These are phyloP conservation scores for Pelargonium nanum DNA, from an alignment of 345 rosid species.

Conservation along the genomic window DNA sequence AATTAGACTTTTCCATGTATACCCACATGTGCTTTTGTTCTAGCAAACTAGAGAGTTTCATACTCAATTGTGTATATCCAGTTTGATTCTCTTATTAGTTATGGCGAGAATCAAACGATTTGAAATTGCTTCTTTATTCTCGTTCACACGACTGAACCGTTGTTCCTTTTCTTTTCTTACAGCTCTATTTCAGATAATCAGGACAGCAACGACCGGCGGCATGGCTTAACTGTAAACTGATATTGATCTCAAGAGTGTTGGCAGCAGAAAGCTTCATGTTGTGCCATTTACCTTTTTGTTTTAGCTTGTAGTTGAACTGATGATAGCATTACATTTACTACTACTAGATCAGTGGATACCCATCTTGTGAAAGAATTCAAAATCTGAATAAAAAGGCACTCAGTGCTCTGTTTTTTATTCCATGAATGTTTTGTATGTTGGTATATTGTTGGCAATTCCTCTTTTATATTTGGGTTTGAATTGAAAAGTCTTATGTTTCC, in stretches of 20 bases:
- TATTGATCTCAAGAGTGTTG: too few relatives aligned
- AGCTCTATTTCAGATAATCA: slow-evolving; percentile 94
- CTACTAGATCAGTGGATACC: not conserved
- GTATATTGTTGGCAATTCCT: too few relatives aligned
- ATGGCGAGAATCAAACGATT: not conserved
- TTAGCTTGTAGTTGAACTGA: not conserved
- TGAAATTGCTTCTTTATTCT: not conserved
- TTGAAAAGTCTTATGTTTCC: too few relatives aligned
- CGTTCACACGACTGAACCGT: not conserved
- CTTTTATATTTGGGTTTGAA: too few relatives aligned
- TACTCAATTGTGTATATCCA: too few relatives aligned
- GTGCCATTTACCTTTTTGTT: too few relatives aligned
- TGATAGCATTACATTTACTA: not conserved
- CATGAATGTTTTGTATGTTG: too few relatives aligned
- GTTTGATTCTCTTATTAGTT: not conserved
- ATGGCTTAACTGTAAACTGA: slow-evolving; percentile 24
- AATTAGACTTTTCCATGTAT: too few relatives aligned
- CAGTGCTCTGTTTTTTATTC: too few relatives aligned
- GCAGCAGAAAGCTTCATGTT: too few relatives aligned
- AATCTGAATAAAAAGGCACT: not conserved
- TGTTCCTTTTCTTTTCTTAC: slow-evolving; percentile 15
- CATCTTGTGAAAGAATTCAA: not conserved
- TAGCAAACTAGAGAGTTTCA: too few relatives aligned
- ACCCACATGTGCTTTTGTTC: too few relatives aligned
- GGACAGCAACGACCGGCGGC: slow-evolving; percentile 74